Evolutionary conservation across 805 yeast genomes (phyloP).

Genomic region (Schwanniomyces sp.): DNA sequence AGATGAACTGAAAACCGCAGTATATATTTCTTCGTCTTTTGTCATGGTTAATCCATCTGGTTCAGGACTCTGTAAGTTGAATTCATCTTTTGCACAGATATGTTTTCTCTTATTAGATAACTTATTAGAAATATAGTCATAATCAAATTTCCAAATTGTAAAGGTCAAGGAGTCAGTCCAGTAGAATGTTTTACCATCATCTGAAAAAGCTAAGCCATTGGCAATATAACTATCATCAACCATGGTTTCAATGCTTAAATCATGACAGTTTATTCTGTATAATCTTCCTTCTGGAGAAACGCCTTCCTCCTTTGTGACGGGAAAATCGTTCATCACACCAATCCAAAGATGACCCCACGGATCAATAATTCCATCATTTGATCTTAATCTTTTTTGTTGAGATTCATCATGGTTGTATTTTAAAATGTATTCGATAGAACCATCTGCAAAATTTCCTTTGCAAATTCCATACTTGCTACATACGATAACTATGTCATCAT

Average conservation of each 20-base stretch:
- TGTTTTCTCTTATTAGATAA: constrained; percentile 27
- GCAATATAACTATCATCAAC: constrained; percentile 49
- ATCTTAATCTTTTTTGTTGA: constrained; percentile 30
- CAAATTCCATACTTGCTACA: constrained; percentile 71
- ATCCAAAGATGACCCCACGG: constrained; percentile 76
- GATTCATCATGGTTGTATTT: constrained; percentile 31
- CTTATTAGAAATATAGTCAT: constrained; percentile 26
- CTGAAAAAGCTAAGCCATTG: constrained; percentile 56
- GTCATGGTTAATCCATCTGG: constrained; percentile 83
- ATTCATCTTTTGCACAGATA: constrained; percentile 16
- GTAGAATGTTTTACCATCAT: constrained; percentile 26
- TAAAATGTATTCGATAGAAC: constrained; percentile 38
- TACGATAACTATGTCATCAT: constrained; percentile 53
- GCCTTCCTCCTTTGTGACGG: constrained; percentile 21
- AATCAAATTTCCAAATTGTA: constrained; percentile 38
- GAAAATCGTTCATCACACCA: constrained; percentile 74
- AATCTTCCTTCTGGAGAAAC: constrained; percentile 52
- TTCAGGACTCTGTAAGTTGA: constrained; percentile 38
- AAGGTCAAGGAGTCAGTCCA: constrained; percentile 43
- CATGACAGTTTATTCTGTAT: constrained; percentile 32
- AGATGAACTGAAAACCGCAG: constrained; percentile 65
- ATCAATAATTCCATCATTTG: constrained; percentile 84
- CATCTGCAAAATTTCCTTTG: constrained; percentile 44
- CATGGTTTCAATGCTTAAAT: constrained; percentile 31
- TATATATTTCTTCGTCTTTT: constrained; percentile 52